These are phyloP conservation scores for Trichosporon ovoides DNA, from an alignment of 1,284 basidiomycete genomes.

Conservation along the genomic window DNA sequence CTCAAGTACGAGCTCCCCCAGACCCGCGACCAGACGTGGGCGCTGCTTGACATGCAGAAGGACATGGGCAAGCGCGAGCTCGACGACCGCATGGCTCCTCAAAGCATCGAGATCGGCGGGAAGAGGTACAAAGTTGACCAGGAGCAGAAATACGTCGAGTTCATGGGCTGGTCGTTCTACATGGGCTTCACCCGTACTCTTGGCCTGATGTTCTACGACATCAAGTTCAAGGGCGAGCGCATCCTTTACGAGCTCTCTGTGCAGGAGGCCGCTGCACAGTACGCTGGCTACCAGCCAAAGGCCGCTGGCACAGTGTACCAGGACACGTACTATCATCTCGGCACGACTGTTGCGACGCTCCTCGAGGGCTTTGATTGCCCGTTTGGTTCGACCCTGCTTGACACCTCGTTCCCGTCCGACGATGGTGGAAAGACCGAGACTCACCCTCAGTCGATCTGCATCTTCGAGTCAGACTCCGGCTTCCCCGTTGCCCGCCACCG, in stretches of 20 bases:
- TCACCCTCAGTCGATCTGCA: slow-evolving; percentile 56
- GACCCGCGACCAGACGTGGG: slow-evolving; percentile 39
- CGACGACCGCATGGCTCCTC: slow-evolving; percentile 60
- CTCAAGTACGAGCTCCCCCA: slow-evolving; percentile 47
- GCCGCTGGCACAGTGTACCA: slow-evolving; percentile 62
- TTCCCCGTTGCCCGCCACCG: slow-evolving; percentile 59
- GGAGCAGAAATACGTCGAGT: slow-evolving; percentile 56
- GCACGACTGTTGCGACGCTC: slow-evolving; percentile 54
- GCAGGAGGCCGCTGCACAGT: slow-evolving; percentile 57
- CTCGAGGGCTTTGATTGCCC: slow-evolving; percentile 37
- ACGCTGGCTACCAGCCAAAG: slow-evolving; percentile 61
- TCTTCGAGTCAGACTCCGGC: slow-evolving; percentile 60
- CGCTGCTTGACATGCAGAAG: slow-evolving; percentile 47
- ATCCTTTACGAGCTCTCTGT: slow-evolving; percentile 60
- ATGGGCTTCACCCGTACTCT: slow-evolving; percentile 62
- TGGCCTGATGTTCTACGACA: slow-evolving; percentile 62
- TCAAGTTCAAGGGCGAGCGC: slow-evolving; percentile 57
- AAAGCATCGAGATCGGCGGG: slow-evolving; percentile 58
- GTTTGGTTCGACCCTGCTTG: slow-evolving; percentile 19
- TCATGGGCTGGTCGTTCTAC: slow-evolving; percentile 53
- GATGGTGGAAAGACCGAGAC: slow-evolving; percentile 26
- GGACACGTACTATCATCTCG: slow-evolving; percentile 63
- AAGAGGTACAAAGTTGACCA: slow-evolving; percentile 58
- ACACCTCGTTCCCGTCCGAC: slow-evolving; percentile 46
- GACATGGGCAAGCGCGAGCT: slow-evolving; percentile 52